Base-by-base conservation (phyloP, 202 grass and related monocot genomes). In the Schoenoplectus tabernaemontani region DNA sequence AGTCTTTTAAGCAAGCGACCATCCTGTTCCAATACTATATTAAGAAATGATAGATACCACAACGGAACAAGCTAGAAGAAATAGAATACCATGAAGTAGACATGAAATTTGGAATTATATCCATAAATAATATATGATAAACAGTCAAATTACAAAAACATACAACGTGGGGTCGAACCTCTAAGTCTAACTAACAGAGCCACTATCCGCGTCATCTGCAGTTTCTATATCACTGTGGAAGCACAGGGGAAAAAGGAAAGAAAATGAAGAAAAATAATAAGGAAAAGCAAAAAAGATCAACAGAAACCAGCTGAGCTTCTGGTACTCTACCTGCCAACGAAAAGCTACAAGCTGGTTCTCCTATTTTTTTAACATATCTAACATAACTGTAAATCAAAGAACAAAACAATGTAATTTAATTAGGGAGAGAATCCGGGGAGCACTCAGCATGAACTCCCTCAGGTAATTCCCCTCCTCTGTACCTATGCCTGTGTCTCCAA, bases 401-500 rank as follows among this genome's bases (percentile, higher is more conserved):
- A 62, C 67, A 57, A 11, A 79, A 51, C 59, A 68, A 81, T 78
- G 36, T 60, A 58, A 56, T 75, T 43, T 30, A 28, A 28, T 28
- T 28, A 28, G 36, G 66, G 70, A 76, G 73, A 83, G 86, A 89
- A 76, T 81, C 86, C 89, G 89, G 91, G 91, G 89, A 89, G 39
- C 85, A 84, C 20, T 70, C 32, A 57, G 17, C 28, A 32, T 20
- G 66, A 85, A 83, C 82, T 91, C 91, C 88, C 91, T 84, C 91
- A 70, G 89, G 84, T 59, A 59, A 75, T 78, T 82, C 86, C 28
- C 28, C 28, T 28, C 28, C 28, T 84, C 60, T 81, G 59, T 34
- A 59, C 71, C 72, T 63, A 96, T 77, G 90, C 88, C 81, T 96
- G 93, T 5, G 78, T 78, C 61, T 88, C 54, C 82, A 96, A 87